Evolutionary conservation across 2,329 filamentous ascomycete species (phyloP).

Genomic region (Septoria petroselini): DNA sequence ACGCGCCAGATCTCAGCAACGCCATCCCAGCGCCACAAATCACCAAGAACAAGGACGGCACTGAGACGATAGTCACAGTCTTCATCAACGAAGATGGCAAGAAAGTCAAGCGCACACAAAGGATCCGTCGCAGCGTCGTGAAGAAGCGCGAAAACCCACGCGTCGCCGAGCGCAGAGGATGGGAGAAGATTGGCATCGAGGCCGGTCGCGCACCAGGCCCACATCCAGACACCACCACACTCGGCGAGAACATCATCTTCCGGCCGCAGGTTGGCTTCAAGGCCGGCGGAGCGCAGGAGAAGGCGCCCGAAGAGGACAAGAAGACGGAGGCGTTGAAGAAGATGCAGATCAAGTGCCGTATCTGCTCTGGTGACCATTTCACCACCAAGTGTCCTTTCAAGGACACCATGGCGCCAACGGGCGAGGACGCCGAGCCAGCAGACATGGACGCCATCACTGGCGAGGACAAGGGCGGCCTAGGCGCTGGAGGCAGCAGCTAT

Average conservation of each 20-base stretch:
- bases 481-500: constrained; percentile 69
- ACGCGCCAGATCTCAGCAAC: constrained; percentile 70
- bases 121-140: constrained; percentile 86
- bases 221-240: constrained; percentile 81
- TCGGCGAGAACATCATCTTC: constrained; percentile 99
- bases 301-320: constrained; percentile 65
- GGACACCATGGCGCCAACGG: constrained; percentile 92
- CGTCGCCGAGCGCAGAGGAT: constrained; percentile 89
- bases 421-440: constrained; percentile 45
- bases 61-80: constrained; percentile 90
- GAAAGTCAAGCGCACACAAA: constrained; percentile 95
- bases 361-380: constrained; percentile 98
- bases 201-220: constrained; percentile 81
- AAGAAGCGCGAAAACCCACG: constrained; percentile 95
- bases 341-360: constrained; percentile 99
- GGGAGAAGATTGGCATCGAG: constrained; percentile 88
- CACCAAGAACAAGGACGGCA: constrained; percentile 96
- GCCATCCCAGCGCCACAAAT: constrained; percentile 81
- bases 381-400: constrained; percentile 99
- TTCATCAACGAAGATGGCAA: constrained; percentile 88
- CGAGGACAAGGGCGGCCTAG: constrained; percentile 51
- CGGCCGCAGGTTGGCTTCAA: constrained; percentile 91
- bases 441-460: constrained; percentile 50
- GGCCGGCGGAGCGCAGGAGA: constrained; percentile 77
- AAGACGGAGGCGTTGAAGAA: constrained; percentile 76